Evolutionary conservation across 208 protist genomes (phyloP), one percentile per base, ranked within the genome.

Genomic region (Strigomonas culicis): DNA sequence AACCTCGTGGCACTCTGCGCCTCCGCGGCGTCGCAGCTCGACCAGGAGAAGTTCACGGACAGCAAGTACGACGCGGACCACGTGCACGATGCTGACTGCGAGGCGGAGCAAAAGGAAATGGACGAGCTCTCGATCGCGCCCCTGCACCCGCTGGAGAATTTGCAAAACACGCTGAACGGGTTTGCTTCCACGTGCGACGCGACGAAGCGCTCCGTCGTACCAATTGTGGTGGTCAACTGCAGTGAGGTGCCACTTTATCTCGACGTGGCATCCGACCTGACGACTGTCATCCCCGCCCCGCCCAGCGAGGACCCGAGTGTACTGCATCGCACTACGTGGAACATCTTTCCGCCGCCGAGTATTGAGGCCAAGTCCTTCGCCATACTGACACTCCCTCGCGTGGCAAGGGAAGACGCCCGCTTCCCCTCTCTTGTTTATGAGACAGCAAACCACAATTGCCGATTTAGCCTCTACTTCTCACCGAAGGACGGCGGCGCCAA

Each of bases 11-110:
- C 66, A 17, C 72, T 92, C 0, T 49, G 86, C 21, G 72, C 71
- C 0, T 46, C 43, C 4, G 44, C 36, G 15, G 70, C 81, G 34
- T 80, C 81, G 13, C 66, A 74, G 13, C 52, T 71, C 39, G 75
- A 86, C 46, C 79, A 82, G 66, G 68, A 76, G 60, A 51, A 65
- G 22, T 81, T 92, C 47, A 80, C 71, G 8, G 69, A 75, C 34
- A 32, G 36, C 0, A 53, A 63, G n/a, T 88, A 78, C 71, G 57
- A 78, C 70, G 58, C 50, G 4, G 55, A 64, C 49, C 70, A 77
- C 55, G 27, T 68, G 0, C 58, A 24, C 24, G 10, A 63, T 24
- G 27, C 34, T 22, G 63, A 47, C 7, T 19, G 11, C 11, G 25
- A 7, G 13, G 51, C 46, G 17, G 34, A 60, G n/a, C 27, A 15